phyloP scores from a whole-genome alignment of 805 yeast species.

The Phaffomyces antillensis region DNA sequence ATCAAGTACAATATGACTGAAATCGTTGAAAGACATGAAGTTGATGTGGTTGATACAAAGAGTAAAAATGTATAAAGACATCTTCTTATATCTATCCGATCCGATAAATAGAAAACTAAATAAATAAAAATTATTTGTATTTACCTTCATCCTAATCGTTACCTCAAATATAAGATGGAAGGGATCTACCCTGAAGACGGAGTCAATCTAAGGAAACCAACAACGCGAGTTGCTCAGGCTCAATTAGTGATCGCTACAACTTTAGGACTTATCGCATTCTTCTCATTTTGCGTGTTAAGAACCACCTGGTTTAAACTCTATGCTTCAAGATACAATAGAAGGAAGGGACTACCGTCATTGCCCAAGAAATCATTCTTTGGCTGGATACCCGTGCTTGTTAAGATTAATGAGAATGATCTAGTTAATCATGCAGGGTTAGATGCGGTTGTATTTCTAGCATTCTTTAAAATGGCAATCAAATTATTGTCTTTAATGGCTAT shows the following conservation, averaged over 20 bases:
- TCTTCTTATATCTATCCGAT: not conserved
- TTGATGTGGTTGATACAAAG: too few species aligned
- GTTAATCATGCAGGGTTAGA: constrained; percentile 89
- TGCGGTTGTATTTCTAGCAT: constrained; percentile 86
- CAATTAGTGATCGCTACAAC: constrained; percentile 66
- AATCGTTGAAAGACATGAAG: too few species aligned
- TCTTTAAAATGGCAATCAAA: constrained; percentile 82
- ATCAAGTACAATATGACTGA: constrained; percentile 5
- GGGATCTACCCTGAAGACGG: constrained; percentile 4
- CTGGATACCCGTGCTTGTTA: constrained; percentile 68
- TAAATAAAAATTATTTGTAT: not conserved
- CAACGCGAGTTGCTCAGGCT: constrained; percentile 56
- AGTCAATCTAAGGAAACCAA: constrained; percentile 21
- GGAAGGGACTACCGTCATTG: constrained; percentile 51
- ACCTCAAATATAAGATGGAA: not conserved
- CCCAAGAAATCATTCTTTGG: constrained; percentile 58
- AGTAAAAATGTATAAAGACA: not conserved
- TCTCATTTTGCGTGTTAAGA: constrained; percentile 63
- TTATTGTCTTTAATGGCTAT: constrained; percentile 56
- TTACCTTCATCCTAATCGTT: not conserved
- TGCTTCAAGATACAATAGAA: constrained; percentile 57
- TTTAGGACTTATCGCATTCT: constrained; percentile 62
- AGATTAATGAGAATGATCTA: constrained; percentile 65
- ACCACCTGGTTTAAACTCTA: constrained; percentile 74
- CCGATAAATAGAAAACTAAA: not conserved